Conservation (phyloP, 495 filamentous ascomycete species). For the Penicillium cosmopolitanum region DNA sequence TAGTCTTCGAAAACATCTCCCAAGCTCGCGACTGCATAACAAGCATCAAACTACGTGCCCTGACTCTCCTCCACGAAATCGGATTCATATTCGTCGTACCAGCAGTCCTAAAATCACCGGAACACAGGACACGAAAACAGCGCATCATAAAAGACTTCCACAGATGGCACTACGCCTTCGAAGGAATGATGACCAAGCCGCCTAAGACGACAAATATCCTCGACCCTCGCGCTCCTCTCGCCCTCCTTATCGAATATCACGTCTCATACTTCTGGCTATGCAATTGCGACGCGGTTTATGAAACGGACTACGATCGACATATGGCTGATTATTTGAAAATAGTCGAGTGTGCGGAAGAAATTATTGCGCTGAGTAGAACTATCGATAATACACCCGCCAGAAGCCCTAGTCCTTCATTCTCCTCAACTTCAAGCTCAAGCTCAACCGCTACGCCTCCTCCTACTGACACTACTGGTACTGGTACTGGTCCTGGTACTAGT, state of each 20-base stretch:
- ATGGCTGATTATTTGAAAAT: conserved; percentile 18
- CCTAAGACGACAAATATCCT: background rate
- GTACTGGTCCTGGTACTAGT: background rate
- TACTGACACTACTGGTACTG: too few species aligned
- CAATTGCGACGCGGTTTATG: conserved; percentile 11
- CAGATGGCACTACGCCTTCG: conserved; percentile 21
- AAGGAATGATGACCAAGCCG: conserved; percentile 11
- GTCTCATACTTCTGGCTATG: conserved; percentile 18
- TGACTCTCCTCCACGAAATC: conserved; percentile 11
- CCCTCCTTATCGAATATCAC: conserved; percentile 14
- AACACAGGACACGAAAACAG: conserved; percentile 8
- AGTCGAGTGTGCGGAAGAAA: conserved; percentile 16
- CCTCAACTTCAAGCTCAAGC: too few species aligned
- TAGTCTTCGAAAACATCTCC: conserved; percentile 9
- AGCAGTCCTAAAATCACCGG: background rate
- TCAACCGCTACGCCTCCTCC: too few species aligned
- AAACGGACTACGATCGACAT: conserved; percentile 20
- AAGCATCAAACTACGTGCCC: conserved; percentile 12
- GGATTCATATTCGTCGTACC: background rate
- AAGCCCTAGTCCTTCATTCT: too few species aligned
- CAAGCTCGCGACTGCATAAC: conserved; percentile 17
- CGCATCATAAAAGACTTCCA: conserved; percentile 6
- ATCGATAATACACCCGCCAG: background rate
- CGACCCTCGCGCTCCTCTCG: conserved; percentile 22
- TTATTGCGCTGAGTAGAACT: background rate